Conservation (phyloP, 768 basidiomycete species). For the Termitomyces sp. region DNA sequence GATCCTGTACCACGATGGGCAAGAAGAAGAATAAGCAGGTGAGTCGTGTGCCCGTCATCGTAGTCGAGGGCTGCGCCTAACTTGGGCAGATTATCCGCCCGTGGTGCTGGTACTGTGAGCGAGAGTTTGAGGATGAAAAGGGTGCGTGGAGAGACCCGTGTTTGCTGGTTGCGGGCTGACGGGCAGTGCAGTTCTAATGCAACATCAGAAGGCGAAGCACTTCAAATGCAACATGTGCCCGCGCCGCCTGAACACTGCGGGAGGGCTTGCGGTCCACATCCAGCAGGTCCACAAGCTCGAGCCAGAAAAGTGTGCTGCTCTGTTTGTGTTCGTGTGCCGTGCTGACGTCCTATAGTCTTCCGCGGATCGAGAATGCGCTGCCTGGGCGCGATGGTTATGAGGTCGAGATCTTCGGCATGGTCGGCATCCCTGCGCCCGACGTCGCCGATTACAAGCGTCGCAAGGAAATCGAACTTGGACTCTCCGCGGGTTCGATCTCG, state of each 20-base stretch:
- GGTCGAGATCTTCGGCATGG: constrained; percentile 99
- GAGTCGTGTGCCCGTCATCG: neutral
- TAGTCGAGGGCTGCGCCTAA: neutral
- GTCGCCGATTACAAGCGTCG: constrained; percentile 93
- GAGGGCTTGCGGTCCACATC: constrained; percentile 95
- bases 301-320: constrained; percentile 67
- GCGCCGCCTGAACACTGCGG: constrained; percentile 91
- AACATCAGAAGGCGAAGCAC: constrained; percentile 99
- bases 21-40: constrained; percentile 63
- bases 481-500: constrained; percentile 74
- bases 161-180: neutral
- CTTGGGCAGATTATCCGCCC: constrained; percentile 65
- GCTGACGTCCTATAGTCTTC: constrained; percentile 36
- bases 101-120: constrained; percentile 99
- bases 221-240: constrained; percentile 98
- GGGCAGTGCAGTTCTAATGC: constrained; percentile 73
- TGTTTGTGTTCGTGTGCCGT: neutral
- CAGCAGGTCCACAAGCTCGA: constrained; percentile 99
- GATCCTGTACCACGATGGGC: constrained; percentile 29
- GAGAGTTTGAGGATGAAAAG: constrained; percentile 99
- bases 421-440: constrained; percentile 92
- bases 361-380: constrained; percentile 94
- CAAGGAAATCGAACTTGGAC: constrained; percentile 91
- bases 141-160: constrained; percentile 40
- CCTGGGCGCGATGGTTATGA: constrained; percentile 97